Base-by-base conservation (phyloP, 2,329 filamentous ascomycete species). In the Sarocladium brachiariae region DNA sequence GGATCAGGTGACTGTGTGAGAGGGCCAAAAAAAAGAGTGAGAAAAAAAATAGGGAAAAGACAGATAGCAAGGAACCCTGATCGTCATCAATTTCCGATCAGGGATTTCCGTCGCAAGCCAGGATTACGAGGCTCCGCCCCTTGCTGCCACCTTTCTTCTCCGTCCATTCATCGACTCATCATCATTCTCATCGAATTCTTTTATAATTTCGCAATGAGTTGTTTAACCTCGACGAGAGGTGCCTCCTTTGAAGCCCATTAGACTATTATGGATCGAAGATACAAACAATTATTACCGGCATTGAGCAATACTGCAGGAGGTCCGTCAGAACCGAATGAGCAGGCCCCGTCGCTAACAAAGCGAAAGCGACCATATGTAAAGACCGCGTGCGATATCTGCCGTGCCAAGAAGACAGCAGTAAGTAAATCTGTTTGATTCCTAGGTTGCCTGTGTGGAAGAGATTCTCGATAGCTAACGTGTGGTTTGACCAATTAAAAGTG, bases 331-430 rank as follows among this genome's bases (percentile, higher is more conserved):
- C n/a, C 48, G 14, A n/a, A 13, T n/a, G 24, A 50, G 11, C 33
- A 30, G 19, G 18, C 33, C 16, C 24, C 31, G 13, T 37, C 43
- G 11, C n/a, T 24, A 39, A 14, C 35, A 9, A 49, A 35, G 14
- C 34, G 49, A 18, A 52, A 53, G 34, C 41, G 53, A 18, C 21
- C 30, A 13, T 50, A 55, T 30, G 53, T 55, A 23, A 55, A 55
- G 43, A 25, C 49, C 2, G 53, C 53, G 10, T 55, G 53, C 46
- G 51, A 55, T 27, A 27, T 38, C 4, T 55, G 53, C 23, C 51
- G 53, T 4, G 16, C 31, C 16, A 53, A 53, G 49, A 55, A 55
- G 37, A 50, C 51, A 16, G 51, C 51, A n/a, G 53, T 54, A 21
- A 27, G 50, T 54, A 13, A 30, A 13, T n/a, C 21, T n/a, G n/a